Base-by-base conservation (phyloP, 2,329 filamentous ascomycete species). In the Ceratocystis diversiconidia region DNA sequence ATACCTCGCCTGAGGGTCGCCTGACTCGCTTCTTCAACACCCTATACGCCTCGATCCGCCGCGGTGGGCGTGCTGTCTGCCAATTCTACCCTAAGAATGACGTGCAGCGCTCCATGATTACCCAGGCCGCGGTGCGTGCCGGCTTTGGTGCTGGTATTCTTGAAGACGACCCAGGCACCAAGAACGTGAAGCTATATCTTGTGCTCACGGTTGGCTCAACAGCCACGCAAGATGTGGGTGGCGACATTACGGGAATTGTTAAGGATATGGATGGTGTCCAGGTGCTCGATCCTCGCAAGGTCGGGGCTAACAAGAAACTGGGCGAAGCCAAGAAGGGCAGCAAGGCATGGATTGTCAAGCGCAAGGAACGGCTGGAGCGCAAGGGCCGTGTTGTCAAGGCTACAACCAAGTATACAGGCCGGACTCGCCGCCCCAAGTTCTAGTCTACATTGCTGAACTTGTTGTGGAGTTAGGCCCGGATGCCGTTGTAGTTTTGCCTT, bases 1-100 rank as follows among this genome's bases (percentile, higher is more conserved):
- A 95, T 62, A 92, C 94, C 0, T 89, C 83, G 0, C 88, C 91
- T 0, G 83, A 88, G 32, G 90, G 88, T 0, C 79, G 94, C 5
- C 76, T 99, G 30, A 82, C 84, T 3, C 80, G 92, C 57, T 99
- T 99, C 73, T 99, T 99, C 75, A 90, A 95, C 71, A 90, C 91
- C 0, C 76, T 99, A 1, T 99, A 97, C 75, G 88, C 90, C 0
- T 86, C 85, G 68, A 77, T 99, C 69, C 85, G 86, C 69, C 80
- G 94, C 22, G 94, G 94, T 5, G 94, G 90, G 0, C 82, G 90
- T 46, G 94, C 94, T 0, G 92, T 97, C 15, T 96, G 92, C 73
- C 94, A 99, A 73, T 99, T 99, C 75, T 99, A 99, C 74, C 94
- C 94, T 2, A 96, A 96, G 77, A 97, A 99, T 74, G 88, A 95